Base-by-base conservation (phyloP, 352 stramenopile species). In the Globisporangium echinulatum region DNA sequence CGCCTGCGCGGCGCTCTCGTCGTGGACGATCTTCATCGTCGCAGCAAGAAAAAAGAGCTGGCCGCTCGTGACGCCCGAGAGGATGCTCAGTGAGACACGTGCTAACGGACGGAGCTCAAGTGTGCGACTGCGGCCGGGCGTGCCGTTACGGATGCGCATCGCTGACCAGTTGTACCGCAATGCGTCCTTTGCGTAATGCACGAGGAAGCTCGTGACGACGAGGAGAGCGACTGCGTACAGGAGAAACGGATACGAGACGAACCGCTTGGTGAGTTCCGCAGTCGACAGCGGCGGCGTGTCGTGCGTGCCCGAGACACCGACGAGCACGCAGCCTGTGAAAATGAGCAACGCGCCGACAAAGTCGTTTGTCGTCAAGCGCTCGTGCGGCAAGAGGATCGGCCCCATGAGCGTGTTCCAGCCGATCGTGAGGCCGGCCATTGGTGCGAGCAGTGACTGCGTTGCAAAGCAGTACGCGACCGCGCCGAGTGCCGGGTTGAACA, bases 381-480 rank as follows among this genome's bases (percentile, higher is more conserved):
- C 81, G 56, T 88, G 73, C 6, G 80, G 78, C 15, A 93, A 65
- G 37, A 93, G 51, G 3, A 88, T 77, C 9, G 83, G 83, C 3
- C 79, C 82, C 48, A 93, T 75, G 33, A 91, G 68, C 49, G 82
- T 90, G 66, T 93, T 93, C 83, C 83, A 93, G 36, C 79, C 79
- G 58, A 93, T 88, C 8, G 81, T 90, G 52, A 93, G 74, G 1
- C 83, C 83, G 10, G 79, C 81, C 83, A 93, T 93, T 0, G 83
- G 83, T n/a, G 83, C 81, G 14, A 93, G 67, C 13, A 93, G 67
- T 50, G 83, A 93, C 64, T 90, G 83, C 33, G 83, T 85, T 19
- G 83, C 83, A 52, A 91, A 93, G 56, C 78, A 87, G 62, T 89
- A 90, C 36, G 80, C 81, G 9, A 86, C 59, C 2, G 82, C 73